Percentiles rank a stretch among this genome's conserved stretches.
Conservation (phyloP, 192 early-diverging fungal genomes). For the Linnemannia zychae region DNA sequence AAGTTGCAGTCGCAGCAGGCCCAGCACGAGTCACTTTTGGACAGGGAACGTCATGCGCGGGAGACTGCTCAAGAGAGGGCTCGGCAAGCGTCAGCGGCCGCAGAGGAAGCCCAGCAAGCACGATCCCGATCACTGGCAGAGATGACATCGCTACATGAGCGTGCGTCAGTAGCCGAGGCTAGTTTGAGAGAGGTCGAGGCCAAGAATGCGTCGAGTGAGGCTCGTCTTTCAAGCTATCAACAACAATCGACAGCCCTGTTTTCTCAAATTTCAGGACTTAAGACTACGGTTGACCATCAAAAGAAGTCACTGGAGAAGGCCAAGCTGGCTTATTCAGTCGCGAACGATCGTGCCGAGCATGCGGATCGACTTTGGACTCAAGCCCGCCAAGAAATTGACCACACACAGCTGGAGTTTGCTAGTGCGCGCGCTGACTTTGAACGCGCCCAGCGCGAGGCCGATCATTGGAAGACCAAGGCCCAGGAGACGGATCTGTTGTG, state of each 20-base stretch:
- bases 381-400: slow-evolving; percentile 58
- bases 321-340: slow-evolving; percentile 48
- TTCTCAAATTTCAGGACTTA: slow-evolving; percentile 42
- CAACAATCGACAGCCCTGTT: slow-evolving; percentile 38
- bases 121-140: slow-evolving; percentile 63
- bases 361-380: slow-evolving; percentile 60
- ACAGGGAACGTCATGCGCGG: slow-evolving; percentile 59
- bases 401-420: slow-evolving; percentile 55
- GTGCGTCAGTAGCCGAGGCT: slow-evolving; percentile 60
- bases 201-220: slow-evolving; percentile 48
- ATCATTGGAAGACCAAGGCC: slow-evolving; percentile 57
- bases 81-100: slow-evolving; percentile 46
- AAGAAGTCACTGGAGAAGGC: slow-evolving; percentile 61
- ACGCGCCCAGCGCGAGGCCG: slow-evolving; percentile 56
- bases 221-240: slow-evolving; percentile 51
- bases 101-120: slow-evolving; percentile 62
- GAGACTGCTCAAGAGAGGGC: slow-evolving; percentile 61
- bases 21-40: slow-evolving; percentile 55
- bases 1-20: slow-evolving; percentile 39
- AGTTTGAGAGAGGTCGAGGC: slow-evolving; percentile 56
- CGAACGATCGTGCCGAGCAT: slow-evolving; percentile 56
- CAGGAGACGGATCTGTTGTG: slow-evolving; percentile 60
- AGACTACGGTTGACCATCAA: slow-evolving; percentile 60
- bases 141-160: slow-evolving; percentile 59
- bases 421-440: slow-evolving; percentile 59